Base-by-base conservation (phyloP, 495 filamentous ascomycete species). In the Thozetella sp. region DNA sequence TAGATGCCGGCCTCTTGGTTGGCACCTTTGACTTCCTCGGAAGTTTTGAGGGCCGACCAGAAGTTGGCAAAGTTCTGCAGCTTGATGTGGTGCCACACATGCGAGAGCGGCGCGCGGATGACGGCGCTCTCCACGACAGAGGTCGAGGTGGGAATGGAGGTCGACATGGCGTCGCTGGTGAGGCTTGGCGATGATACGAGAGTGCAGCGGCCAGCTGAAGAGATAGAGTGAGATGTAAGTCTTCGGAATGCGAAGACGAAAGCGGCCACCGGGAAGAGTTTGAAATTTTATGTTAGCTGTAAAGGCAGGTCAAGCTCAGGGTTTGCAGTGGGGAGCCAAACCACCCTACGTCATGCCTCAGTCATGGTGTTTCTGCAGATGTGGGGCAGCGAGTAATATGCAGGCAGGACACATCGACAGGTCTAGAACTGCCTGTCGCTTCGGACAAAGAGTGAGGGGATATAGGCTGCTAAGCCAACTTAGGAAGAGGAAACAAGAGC, bases 11-110 rank as follows among this genome's bases (percentile, higher is more conserved):
- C 83, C 65, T 90, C 87, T 22, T 76, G 66, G 55, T 73, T 83
- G 37, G 77, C 70, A 19, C 83, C 86, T 69, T 86, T 86, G 64
- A 86, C 81, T 50, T 68, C 72, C 59, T 88, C 81, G 65, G 79
- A 79, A 58, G 81, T 81, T 27, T 76, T 65, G 37, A 88, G 72
- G 45, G 80, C 77, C 53, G 72, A 67, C 85, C 85, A 90, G 76
- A 87, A 90, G 53, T 78, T 72, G 72, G 70, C 67, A 69, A 90
- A 88, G 50, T 81, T 73, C 62, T 79, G 77, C 19, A 89, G 76
- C 78, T 89, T 89, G 80, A 90, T 83, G 57, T 83, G 77, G 73
- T 89, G 87, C 87, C 87, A 90, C 68, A 88, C 85, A 56, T 80
- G 68, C 53, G 82, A 79, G 56, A 88, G 74, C 6, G 79, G 83